Conservation (phyloP, 495 filamentous ascomycete species). For the Penicillium macrosclerotiorum region DNA sequence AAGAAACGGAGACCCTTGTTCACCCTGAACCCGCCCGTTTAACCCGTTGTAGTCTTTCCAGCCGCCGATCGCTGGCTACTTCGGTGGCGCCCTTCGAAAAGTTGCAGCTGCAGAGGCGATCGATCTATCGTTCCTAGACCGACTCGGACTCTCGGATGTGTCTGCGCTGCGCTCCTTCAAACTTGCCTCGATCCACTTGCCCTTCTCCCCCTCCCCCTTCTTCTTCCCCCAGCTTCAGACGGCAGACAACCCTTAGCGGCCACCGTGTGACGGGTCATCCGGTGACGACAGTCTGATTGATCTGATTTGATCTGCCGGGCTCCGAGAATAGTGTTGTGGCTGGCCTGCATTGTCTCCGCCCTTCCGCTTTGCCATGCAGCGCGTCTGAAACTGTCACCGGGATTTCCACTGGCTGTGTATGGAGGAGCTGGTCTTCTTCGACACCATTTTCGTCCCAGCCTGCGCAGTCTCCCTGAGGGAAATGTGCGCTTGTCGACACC, state of each 20-base stretch:
- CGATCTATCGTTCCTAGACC: slow-evolving; percentile 18
- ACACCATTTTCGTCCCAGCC: slow-evolving; percentile 23
- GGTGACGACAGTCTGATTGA: slow-evolving; percentile 1
- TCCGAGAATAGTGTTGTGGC: background rate
- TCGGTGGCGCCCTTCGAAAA: slow-evolving; percentile 16
- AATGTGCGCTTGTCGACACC: slow-evolving; percentile 27
- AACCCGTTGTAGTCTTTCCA: background rate
- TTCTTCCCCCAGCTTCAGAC: too few species aligned
- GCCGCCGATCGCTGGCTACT: slow-evolving; percentile 23
- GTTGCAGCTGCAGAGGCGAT: slow-evolving; percentile 19
- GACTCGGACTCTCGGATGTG: slow-evolving; percentile 7
- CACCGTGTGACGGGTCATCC: slow-evolving; percentile 12
- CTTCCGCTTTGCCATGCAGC: slow-evolving; percentile 20
- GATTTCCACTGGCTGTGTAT: slow-evolving; percentile 26
- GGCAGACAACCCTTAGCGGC: too few species aligned
- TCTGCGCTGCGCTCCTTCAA: background rate
- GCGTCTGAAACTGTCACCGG: slow-evolving; percentile 19
- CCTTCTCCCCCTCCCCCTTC: too few species aligned
- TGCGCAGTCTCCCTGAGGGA: slow-evolving; percentile 25
- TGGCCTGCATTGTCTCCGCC: slow-evolving; percentile 6
- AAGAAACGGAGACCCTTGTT: slow-evolving; percentile 13
- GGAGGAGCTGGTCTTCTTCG: slow-evolving; percentile 45
- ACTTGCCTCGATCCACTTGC: too few species aligned
- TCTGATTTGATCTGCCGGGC: background rate
- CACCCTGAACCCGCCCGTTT: slow-evolving; percentile 9